Conservation (phyloP, 2,329 filamentous ascomycete genomes). For the Penicillium sp. region DNA sequence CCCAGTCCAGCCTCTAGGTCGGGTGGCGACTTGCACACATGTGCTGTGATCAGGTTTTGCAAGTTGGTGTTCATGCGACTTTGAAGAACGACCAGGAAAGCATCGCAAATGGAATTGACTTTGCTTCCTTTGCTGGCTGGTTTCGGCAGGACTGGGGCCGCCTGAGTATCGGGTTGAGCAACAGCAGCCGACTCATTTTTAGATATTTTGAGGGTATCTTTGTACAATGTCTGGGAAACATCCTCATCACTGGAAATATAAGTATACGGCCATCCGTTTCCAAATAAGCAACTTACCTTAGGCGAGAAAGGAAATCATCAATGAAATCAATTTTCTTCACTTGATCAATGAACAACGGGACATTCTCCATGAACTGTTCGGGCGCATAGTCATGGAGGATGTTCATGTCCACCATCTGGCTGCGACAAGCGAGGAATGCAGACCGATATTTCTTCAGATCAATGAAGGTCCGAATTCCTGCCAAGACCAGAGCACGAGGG, state of each 20-base stretch:
- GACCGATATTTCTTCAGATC: slow-evolving; percentile 75
- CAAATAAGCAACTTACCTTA: slow-evolving; percentile 57
- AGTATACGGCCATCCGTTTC: slow-evolving; percentile 21
- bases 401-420: slow-evolving; percentile 96
- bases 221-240: slow-evolving; percentile 89
- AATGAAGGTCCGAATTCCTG: slow-evolving; percentile 79
- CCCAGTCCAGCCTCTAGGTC: slow-evolving; percentile 80
- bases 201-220: slow-evolving; percentile 66
- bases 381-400: slow-evolving; percentile 93
- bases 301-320: slow-evolving; percentile 84
- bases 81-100: slow-evolving; percentile 68
- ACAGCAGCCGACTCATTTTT: slow-evolving; percentile 29
- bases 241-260: slow-evolving; percentile 67
- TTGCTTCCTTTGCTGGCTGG: slow-evolving; percentile 52
- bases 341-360: slow-evolving; percentile 77
- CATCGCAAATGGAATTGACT: slow-evolving; percentile 84
- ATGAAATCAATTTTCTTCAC: slow-evolving; percentile 77
- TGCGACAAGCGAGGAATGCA: slow-evolving; percentile 84
- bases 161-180: slow-evolving; percentile 23
- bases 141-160: slow-evolving; percentile 9
- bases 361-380: slow-evolving; percentile 73
- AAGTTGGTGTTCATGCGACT: slow-evolving; percentile 63
- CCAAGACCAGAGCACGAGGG: slow-evolving; percentile 85
- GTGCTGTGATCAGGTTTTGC: slow-evolving; percentile 90
- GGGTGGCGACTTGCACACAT: slow-evolving; percentile 89